Evolutionary conservation across 2,329 filamentous ascomycete species (phyloP).

Genomic region (Nigrograna mackinnonii): DNA sequence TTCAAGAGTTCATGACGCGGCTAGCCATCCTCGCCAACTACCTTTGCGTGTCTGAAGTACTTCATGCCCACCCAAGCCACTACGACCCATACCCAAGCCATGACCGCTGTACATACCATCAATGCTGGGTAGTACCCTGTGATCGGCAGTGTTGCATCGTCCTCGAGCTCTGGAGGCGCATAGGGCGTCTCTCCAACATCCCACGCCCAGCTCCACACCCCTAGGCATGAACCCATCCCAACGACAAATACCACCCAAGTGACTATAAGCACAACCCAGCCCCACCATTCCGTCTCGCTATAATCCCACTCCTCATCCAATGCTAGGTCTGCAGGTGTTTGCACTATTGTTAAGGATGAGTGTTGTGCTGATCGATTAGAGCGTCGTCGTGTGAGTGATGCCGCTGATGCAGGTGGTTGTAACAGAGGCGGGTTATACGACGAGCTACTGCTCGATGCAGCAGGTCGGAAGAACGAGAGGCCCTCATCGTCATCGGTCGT

Average conservation of each 20-base stretch:
- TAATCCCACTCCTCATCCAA: conserved; percentile 77
- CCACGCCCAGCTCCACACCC: conserved; percentile 98
- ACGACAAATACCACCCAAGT: conserved; percentile 97
- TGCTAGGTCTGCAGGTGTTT: conserved; percentile 25
- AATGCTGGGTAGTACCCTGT: conserved; percentile 96
- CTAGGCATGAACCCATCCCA: conserved; percentile 94
- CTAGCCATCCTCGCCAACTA: conserved; percentile 63
- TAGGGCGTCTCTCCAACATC: conserved; percentile 96
- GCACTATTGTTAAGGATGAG: conserved; percentile 23
- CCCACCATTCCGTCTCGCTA: conserved; percentile 95
- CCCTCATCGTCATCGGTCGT: conserved; percentile 86
- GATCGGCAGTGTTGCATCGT: conserved; percentile 92
- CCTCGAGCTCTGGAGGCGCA: conserved; percentile 90
- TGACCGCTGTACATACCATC: conserved; percentile 90
- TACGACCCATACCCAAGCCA: conserved; percentile 99
- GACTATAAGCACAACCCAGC: conserved; percentile 86
- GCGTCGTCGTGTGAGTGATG: conserved; percentile 32
- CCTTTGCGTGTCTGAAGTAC: conserved; percentile 97
- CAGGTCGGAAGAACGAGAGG: conserved; percentile 60
- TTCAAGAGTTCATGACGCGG: conserved; percentile 16
- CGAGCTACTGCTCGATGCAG: conserved; percentile 46
- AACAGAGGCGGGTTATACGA: conserved; percentile 26
- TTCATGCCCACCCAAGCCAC: conserved; percentile 99
- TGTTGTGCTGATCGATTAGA: conserved; percentile 29
- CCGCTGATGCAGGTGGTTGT: conserved; percentile 17